A percentile compares a stretch with the other conserved stretches of the same genome.
These are phyloP conservation scores for Tephrocybe sp. DNA, from an alignment of 768 basidiomycete genomes.

Conservation along the genomic window DNA sequence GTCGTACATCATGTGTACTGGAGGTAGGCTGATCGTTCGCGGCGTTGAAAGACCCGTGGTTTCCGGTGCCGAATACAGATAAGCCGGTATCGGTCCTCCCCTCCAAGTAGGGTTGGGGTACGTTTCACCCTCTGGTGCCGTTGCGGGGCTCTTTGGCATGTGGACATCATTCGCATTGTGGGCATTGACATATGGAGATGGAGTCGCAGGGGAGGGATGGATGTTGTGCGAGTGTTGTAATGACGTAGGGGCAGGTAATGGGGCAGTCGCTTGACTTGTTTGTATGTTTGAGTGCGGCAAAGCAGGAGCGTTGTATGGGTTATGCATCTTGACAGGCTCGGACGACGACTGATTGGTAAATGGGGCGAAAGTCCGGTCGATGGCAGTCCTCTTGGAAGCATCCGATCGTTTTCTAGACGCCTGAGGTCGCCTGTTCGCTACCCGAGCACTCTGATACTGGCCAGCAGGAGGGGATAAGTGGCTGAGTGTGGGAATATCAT, in stretches of 20 bases:
- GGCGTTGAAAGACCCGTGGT: neutral
- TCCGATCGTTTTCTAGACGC: constrained; percentile 43
- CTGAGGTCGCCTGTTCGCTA: constrained; percentile 49
- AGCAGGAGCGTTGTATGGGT: constrained; percentile 30
- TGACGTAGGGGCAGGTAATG: neutral
- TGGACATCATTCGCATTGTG: neutral
- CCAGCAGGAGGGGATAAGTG: constrained; percentile 68
- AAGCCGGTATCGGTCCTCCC: neutral
- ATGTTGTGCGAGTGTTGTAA: neutral
- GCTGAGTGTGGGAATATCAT: constrained; percentile 58
- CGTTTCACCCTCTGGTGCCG: neutral
- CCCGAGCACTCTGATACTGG: constrained; percentile 65
- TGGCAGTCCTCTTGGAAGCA: neutral
- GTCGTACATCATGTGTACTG: constrained; percentile 14
- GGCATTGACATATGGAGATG: neutral
- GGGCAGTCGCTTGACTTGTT: neutral
- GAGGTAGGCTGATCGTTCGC: constrained; percentile 8
- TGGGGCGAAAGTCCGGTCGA: constrained; percentile 6
- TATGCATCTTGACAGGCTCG: constrained; percentile 40
- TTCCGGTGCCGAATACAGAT: neutral
- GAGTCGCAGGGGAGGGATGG: neutral
- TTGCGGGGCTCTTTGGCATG: neutral
- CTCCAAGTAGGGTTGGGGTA: constrained; percentile 3
- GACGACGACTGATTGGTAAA: constrained; percentile 13
- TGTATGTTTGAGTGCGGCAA: neutral